Evolutionary conservation across 2,329 filamentous ascomycete genomes (phyloP).

Genomic region (Leptographium procerum): DNA sequence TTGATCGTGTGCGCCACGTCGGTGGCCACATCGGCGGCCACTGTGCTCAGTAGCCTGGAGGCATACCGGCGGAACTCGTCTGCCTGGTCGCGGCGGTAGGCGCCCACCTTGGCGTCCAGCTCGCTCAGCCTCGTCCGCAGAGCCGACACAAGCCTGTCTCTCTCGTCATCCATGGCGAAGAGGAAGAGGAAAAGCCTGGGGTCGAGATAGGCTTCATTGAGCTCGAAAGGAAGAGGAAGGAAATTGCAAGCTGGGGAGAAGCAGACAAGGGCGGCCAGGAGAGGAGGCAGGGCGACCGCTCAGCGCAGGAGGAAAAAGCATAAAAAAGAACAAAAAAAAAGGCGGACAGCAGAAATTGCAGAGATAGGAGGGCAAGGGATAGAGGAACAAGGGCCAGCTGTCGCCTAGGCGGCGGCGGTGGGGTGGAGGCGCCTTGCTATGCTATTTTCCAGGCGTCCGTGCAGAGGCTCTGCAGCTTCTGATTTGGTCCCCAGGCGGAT

Average conservation of each 20-base stretch:
- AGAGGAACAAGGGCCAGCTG: not conserved
- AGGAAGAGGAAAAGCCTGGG: not conserved
- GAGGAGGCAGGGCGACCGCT: not conserved
- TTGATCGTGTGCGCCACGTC: conserved; percentile 34
- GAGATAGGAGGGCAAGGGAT: not conserved
- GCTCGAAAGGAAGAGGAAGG: not conserved
- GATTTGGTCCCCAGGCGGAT: not conserved
- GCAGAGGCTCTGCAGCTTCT: not conserved
- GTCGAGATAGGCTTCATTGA: conserved; percentile 5
- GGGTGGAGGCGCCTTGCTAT: not conserved
- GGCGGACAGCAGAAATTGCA: not conserved
- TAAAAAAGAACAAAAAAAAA: too few species aligned
- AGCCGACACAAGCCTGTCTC: conserved; percentile 30
- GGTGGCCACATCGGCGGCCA: conserved; percentile 33
- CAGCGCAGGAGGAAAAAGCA: too few species aligned
- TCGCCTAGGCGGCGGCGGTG: not conserved
- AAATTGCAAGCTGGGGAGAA: not conserved
- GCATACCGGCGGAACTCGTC: conserved; percentile 45
- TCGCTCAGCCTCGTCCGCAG: conserved; percentile 42
- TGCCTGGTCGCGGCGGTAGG: conserved; percentile 45
- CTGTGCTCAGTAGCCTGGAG: conserved; percentile 35
- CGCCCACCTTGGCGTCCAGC: conserved; percentile 44
- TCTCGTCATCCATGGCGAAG: conserved; percentile 10
- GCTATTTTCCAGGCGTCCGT: not conserved
- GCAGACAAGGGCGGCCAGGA: not conserved